Percentiles rank a stretch among this genome's conserved stretches.
Conservation (phyloP, 2,329 filamentous ascomycete genomes). For the Colletotrichum gigasporum region DNA sequence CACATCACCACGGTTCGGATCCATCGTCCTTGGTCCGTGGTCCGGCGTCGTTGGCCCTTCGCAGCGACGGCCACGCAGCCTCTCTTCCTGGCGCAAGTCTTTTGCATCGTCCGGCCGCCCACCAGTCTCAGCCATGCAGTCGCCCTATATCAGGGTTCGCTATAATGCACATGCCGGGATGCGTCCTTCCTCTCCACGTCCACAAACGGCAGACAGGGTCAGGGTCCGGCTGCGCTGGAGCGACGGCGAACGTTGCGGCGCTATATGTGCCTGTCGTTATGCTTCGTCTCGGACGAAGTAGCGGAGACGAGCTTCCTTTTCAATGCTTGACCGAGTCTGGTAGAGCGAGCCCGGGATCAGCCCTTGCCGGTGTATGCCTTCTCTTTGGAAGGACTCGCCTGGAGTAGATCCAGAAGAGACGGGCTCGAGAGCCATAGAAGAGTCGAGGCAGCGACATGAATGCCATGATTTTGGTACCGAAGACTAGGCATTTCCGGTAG, state of each 20-base stretch:
- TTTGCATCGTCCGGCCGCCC: not conserved
- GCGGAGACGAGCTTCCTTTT: conserved; percentile 6
- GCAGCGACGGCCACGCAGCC: conserved; percentile 2
- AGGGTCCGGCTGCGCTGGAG: not conserved
- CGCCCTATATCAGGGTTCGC: not conserved
- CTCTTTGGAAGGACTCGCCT: too few relatives aligned
- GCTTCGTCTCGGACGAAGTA: not conserved
- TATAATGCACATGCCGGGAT: not conserved
- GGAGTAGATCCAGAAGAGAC: too few relatives aligned
- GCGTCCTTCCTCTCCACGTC: not conserved
- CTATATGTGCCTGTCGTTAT: not conserved
- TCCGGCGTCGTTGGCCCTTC: not conserved
- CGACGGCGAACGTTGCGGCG: not conserved
- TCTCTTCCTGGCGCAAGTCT: not conserved
- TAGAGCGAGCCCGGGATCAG: too few relatives aligned
- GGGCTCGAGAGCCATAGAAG: too few relatives aligned
- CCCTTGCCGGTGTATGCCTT: too few relatives aligned
- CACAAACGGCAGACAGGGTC: not conserved
- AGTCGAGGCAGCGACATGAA: too few relatives aligned
- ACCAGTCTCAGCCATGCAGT: not conserved
- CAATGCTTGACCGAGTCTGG: not conserved
- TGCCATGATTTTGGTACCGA: too few relatives aligned
- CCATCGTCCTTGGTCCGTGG: conserved; percentile 11
- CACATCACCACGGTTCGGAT: not conserved
- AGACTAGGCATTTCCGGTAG: too few relatives aligned